Evolutionary conservation across 2,329 filamentous ascomycete genomes (phyloP), one percentile per base, ranked within the genome.

Genomic region (Calonectria hawksworthii): DNA sequence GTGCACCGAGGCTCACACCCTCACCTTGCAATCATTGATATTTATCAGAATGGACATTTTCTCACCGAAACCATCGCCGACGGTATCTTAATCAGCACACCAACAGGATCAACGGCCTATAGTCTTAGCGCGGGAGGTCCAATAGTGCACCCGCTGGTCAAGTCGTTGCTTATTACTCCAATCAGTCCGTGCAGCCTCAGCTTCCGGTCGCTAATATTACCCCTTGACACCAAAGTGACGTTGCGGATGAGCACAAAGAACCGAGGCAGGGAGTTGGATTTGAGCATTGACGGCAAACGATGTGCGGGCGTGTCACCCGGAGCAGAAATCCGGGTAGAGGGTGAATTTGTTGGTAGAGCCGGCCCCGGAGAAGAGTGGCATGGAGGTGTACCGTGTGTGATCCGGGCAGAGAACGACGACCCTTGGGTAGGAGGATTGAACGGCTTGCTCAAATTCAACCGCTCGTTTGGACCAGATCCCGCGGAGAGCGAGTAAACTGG

Each of bases 381-480:
- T 38, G 95, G 96, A 32, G 96, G 96, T 14, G 96, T 99, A 18
- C 97, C 97, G 3, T 98, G 96, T 83, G 94, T 99, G 38, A 97
- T 98, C 82, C 89, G 96, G 59, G 86, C 87, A 2, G 91, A 93
- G 76, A 91, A 93, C 59, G 95, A 98, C 81, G 96, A 99, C 84
- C 95, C 96, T 23, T 99, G 97, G 97, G 96, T 99, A 3, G 96
- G 96, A 1, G 96, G 97, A 0, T 86, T 99, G 82, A 99, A 98
- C 83, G 95, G 95, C 13, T 84, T 99, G 81, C 86, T 99, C 79
- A 99, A 99, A 87, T 99, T 99, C 84, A 99, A 99, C 84, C 95
- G 98, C 86, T 96, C 96, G 0, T 99, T 99, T 88, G 97, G 97
- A 34, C 79, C 84, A 74, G 84, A 85, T 36, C 80, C 83, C 26